Conservation (phyloP, 352 stramenopile species). For the Elongisporangium undulatum region DNA sequence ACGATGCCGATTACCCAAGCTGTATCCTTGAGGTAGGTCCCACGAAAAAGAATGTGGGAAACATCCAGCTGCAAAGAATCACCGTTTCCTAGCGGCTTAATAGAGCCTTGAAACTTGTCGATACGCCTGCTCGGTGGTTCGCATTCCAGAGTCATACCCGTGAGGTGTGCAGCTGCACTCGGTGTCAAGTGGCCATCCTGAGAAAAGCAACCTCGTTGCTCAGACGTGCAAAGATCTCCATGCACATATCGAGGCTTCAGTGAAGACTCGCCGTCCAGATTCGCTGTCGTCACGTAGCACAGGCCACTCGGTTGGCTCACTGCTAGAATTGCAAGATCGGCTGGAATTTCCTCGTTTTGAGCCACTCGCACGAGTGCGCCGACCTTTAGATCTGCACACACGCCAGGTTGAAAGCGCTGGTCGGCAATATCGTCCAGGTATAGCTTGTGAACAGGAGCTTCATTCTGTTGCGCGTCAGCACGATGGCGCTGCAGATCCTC, state of each 20-base stretch:
- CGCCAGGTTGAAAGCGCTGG: slow-evolving; percentile 13
- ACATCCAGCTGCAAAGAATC: slow-evolving; percentile 31
- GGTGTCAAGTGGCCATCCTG: slow-evolving; percentile 18
- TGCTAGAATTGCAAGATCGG: slow-evolving; percentile 65
- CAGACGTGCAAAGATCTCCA: slow-evolving; percentile 18
- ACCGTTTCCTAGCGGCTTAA: slow-evolving; percentile 12
- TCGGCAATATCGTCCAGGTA: not conserved
- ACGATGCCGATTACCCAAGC: slow-evolving; percentile 66
- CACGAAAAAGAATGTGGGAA: slow-evolving; percentile 68
- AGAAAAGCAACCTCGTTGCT: slow-evolving; percentile 18
- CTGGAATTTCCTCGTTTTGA: slow-evolving; percentile 69
- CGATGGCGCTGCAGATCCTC: slow-evolving; percentile 78
- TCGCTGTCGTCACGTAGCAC: slow-evolving; percentile 84
- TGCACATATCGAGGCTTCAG: slow-evolving; percentile 77
- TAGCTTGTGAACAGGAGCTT: slow-evolving; percentile 21
- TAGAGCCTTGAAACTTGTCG: slow-evolving; percentile 78
- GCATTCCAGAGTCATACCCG: slow-evolving; percentile 22
- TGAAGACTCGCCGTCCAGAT: slow-evolving; percentile 87
- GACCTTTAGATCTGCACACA: slow-evolving; percentile 57
- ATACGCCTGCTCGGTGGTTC: slow-evolving; percentile 56
- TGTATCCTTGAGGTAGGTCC: slow-evolving; percentile 68
- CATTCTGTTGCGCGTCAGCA: slow-evolving; percentile 67
- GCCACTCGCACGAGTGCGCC: slow-evolving; percentile 74
- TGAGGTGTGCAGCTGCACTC: slow-evolving; percentile 10
- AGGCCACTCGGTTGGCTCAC: slow-evolving; percentile 47